These are phyloP conservation scores for Apiosordaria backusii DNA, from an alignment of 495 filamentous ascomycete genomes.

Conservation along the genomic window DNA sequence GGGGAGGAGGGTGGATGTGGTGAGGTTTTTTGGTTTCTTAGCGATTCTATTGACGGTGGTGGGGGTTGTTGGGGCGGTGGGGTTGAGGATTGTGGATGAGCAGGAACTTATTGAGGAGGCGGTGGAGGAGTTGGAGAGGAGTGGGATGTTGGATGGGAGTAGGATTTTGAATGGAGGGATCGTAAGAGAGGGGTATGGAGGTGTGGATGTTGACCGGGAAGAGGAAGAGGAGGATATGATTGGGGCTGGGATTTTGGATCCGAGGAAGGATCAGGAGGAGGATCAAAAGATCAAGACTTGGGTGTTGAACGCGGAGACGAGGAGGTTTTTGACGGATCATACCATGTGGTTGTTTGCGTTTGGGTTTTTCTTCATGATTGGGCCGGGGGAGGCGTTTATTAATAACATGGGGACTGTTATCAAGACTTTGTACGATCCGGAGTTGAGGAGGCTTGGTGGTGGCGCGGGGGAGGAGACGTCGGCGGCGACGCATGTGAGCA, in stretches of 20 bases:
- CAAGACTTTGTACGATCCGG: slow-evolving; percentile 70
- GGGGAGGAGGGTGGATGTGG: slow-evolving; percentile 77
- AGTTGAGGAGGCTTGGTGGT: slow-evolving; percentile 33
- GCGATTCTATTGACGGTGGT: slow-evolving; percentile 60
- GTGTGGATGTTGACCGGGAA: slow-evolving; percentile 30
- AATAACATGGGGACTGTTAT: slow-evolving; percentile 96
- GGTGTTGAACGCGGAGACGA: slow-evolving; percentile 84
- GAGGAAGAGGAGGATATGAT: slow-evolving; percentile 35
- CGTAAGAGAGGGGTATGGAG: slow-evolving; percentile 37
- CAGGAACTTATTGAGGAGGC: slow-evolving; percentile 79
- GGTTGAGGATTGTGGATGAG: slow-evolving; percentile 60
- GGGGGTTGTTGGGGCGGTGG: slow-evolving; percentile 70
- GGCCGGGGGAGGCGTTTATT: slow-evolving; percentile 92
- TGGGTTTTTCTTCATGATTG: slow-evolving; percentile 91
- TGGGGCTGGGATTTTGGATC: slow-evolving; percentile 30
- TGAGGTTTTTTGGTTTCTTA: slow-evolving; percentile 80
- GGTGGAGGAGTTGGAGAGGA: slow-evolving; percentile 77
- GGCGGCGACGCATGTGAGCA: slow-evolving; percentile 86
- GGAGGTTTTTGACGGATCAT: slow-evolving; percentile 73
- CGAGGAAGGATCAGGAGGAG: slow-evolving; percentile 51
- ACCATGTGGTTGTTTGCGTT: slow-evolving; percentile 94
- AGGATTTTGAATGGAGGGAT: slow-evolving; percentile 34
- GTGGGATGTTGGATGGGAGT: slow-evolving; percentile 68
- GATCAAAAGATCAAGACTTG: slow-evolving; percentile 73
- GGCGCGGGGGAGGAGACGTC: slow-evolving; percentile 44